Evolutionary conservation across 306 rosid species (phyloP).

Genomic region (Lathyrus aphaca): DNA sequence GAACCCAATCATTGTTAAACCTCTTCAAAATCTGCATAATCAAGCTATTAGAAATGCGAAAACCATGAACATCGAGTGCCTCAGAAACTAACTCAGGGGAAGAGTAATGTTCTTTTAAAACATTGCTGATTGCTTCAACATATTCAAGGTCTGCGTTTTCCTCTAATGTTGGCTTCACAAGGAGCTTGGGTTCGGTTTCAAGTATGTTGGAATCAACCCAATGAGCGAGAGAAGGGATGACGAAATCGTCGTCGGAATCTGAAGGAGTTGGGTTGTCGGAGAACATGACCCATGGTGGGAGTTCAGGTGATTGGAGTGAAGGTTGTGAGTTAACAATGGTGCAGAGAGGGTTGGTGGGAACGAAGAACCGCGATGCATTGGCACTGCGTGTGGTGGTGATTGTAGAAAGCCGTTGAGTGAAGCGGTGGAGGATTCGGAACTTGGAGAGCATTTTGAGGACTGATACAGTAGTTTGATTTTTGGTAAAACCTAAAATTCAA

Average conservation of each 20-base stretch:
- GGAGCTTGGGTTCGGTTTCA: constrained; percentile 29
- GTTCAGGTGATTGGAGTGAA: constrained; percentile 59
- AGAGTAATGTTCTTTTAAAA: constrained; percentile 54
- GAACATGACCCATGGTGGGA: constrained; percentile 69
- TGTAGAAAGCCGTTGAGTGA: constrained; percentile 24
- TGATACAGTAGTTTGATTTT: not conserved
- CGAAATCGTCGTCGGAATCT: constrained; percentile 57
- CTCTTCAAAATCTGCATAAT: constrained; percentile 66
- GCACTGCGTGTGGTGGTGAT: constrained; percentile 27
- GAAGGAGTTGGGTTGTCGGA: constrained; percentile 42
- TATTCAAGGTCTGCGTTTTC: constrained; percentile 25
- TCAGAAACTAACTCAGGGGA: constrained; percentile 53
- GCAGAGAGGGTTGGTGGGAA: constrained; percentile 44
- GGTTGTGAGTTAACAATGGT: constrained; percentile 42
- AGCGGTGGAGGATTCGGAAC: constrained; percentile 39
- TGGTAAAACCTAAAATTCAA: not conserved
- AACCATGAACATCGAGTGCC: constrained; percentile 48
- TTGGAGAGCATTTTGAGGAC: constrained; percentile 48
- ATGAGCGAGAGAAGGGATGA: constrained; percentile 72
- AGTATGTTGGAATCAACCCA: constrained; percentile 61
- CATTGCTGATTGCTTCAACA: constrained; percentile 47
- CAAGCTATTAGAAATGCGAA: constrained; percentile 45
- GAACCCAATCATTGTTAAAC: constrained; percentile 63
- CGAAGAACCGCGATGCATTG: constrained; percentile 20
- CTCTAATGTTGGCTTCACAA: constrained; percentile 12